A percentile compares a stretch with the other conserved stretches of the same genome.
phyloP scores from a whole-genome alignment of 768 basidiomycete genomes.

The Auriculariales sp. region DNA sequence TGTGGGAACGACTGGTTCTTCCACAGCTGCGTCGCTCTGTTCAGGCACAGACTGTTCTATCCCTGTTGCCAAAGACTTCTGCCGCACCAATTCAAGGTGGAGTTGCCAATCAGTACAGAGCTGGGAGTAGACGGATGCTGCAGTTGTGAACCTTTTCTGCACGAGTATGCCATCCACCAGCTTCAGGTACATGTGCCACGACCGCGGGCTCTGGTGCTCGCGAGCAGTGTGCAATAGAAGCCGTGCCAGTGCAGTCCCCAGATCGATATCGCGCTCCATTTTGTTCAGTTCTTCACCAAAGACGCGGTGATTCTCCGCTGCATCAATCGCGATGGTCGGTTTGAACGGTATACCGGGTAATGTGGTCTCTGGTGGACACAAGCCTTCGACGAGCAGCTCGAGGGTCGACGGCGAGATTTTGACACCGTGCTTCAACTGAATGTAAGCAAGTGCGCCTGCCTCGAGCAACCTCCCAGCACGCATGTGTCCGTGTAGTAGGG shows the following conservation, averaged over 20 bases:
- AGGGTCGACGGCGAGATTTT: not conserved
- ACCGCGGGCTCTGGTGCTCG: not conserved
- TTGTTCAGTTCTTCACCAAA: not conserved
- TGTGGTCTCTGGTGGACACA: not conserved
- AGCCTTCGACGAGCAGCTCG: not conserved
- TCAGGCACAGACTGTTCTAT: too few species aligned
- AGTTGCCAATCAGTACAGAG: not conserved
- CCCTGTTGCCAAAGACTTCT: too few species aligned
- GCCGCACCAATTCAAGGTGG: too few species aligned
- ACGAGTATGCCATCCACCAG: not conserved
- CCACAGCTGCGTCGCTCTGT: not conserved
- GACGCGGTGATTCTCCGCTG: not conserved
- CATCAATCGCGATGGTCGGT: not conserved
- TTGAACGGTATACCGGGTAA: not conserved
- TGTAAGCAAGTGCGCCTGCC: not conserved
- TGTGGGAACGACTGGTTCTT: not conserved
- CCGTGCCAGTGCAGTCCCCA: not conserved
- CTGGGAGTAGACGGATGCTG: not conserved
- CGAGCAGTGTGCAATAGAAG: not conserved
- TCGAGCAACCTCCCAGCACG: not conserved
- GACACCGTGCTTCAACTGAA: not conserved
- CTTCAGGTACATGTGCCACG: not conserved
- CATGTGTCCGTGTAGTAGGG: not conserved
- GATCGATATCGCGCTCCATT: not conserved
- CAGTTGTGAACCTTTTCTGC: not conserved